Evolutionary conservation across 75 land plant species (phyloP), one percentile per base, ranked within the genome.

Genomic region (Cryptomeria japonica): DNA sequence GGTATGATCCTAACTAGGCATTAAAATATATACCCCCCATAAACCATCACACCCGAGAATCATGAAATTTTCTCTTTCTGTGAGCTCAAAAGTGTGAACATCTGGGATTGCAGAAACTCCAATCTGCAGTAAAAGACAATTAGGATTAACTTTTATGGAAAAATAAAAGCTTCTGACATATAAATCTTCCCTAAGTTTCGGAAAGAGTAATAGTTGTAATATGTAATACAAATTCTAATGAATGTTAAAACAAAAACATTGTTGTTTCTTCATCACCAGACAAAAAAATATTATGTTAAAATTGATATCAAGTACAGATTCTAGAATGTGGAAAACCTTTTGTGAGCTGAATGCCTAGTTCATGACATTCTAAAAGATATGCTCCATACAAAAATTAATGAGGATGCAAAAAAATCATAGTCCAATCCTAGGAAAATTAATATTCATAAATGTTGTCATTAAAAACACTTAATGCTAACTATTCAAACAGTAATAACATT

Each of bases 41-140:
- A 96, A 91, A 18, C 97, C 96, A 93, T 96, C 97, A 91, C 97
- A 96, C 44, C 97, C 97, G 70, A 96, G 96, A 88, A 96, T 93
- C 42, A 96, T 94, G 78, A 96, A 96, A 15, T 92, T 90, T 80
- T 96, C 97, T 80, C 87, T 92, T 25, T 92, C 93, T 32, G 97
- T 91, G 25, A 96, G 89, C 85, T 94, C 96, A 95, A 95, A 96
- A 22, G 95, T 92, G 88, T 93, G 95, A 75, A 96, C 91, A 92
- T 96, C 96, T 53, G 97, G 97, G 13, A 90, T 91, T 37, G 96
- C 94, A 89, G 92, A 90, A 90, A 96, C 97, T 88, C 97, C 97
- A 37, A 95, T 93, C 96, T 96, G 93, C 89, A 91, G 46, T 34
- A 36, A 31, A 44, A 88, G 78, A 19, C 25, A 34, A 56, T n/a